Base-by-base conservation (phyloP, 306 rosid species). In the Quercus bicolor region DNA sequence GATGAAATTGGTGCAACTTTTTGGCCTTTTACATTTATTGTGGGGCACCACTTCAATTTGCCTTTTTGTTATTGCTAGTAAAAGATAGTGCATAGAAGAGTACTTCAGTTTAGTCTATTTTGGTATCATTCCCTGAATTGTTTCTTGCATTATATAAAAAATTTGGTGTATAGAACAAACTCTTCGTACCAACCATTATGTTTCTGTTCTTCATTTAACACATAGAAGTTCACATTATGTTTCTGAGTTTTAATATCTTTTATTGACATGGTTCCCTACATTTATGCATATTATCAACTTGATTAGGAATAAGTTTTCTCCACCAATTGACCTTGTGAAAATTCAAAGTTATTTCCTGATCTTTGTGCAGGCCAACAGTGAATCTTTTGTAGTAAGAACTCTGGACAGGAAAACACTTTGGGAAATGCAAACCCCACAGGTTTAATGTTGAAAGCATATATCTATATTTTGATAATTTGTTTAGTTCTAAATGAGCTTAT, bases 351-450 rank as follows among this genome's bases (percentile, higher is more conserved):
- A 56, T 80, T 33, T 75, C 21, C 72, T 74, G 34, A 81, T 59
- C 78, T 61, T 21, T 84, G 68, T 84, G 86, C 97, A 95, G 98
- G 96, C 96, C 85, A 91, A 90, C 86, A 75, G 56, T 33, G 90
- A 89, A 69, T 91, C 96, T 70, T 91, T 90, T 85, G 99, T 95
- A 10, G 88, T 88, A 61, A 86, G 34, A 91, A 95, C 99, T 21
- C 84, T 95, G 80, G 94, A 95, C 85, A 82, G 98, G 75, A 93
- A 85, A 90, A 89, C 89, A 24, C 89, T 93, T 37, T 91, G 99
- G 99, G 98, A 95, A 90, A 95, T 95, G 98, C 99, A 95, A 85
- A 95, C 99, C 68, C 99, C 99, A 8, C 98, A 95, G 99, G 97
- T 94, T 84, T 75, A 10, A 33, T 80, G 55, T 40, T 59, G 56